Conservation (phyloP, 495 filamentous ascomycete genomes). For the Monascus purpureus region DNA sequence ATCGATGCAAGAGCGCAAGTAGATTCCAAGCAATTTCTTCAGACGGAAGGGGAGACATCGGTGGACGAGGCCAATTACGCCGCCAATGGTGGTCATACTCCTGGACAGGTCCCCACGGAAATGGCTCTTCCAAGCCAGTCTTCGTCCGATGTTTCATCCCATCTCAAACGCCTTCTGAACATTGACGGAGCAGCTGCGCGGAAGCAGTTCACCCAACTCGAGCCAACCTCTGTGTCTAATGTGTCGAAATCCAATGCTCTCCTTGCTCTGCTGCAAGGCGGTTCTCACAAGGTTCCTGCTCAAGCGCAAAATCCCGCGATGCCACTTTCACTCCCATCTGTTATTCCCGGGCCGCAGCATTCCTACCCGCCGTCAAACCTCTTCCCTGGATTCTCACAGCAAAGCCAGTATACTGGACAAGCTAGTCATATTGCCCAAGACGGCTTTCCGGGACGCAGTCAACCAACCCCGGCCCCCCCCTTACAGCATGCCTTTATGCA, state of each 20-base stretch:
- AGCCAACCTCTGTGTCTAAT: conserved; percentile 9
- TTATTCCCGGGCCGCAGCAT: conserved; percentile 25
- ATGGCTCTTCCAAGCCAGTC: conserved; percentile 19
- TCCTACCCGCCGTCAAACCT: conserved; percentile 25
- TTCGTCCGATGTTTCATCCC: conserved; percentile 38
- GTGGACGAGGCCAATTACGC: conserved; percentile 19
- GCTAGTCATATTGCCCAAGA: conserved; percentile 5
- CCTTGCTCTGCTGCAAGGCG: conserved; percentile 41
- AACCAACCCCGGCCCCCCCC: conserved; percentile 10
- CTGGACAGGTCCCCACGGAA: conserved; percentile 7
- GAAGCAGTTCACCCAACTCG: conserved; percentile 3
- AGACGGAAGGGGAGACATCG: conserved; percentile 21
- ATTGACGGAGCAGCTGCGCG: conserved; percentile 30
- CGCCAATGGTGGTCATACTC: conserved; percentile 6
- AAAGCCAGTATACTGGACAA: conserved; percentile 12
- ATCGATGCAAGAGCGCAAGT: conserved; percentile 32
- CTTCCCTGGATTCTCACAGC: conserved; percentile 24
- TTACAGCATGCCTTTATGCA: conserved; percentile 6
- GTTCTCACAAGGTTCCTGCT: conserved; percentile 23
- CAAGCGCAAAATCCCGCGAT: conserved; percentile 21
- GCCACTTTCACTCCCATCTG: conserved; percentile 22
- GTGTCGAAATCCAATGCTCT: conserved; percentile 36
- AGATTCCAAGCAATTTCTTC: conserved; percentile 6
- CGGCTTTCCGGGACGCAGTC: not conserved
- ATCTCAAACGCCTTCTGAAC: conserved; percentile 50